Base-by-base conservation (phyloP, 768 basidiomycete genomes). In the Lactarius psammicola region DNA sequence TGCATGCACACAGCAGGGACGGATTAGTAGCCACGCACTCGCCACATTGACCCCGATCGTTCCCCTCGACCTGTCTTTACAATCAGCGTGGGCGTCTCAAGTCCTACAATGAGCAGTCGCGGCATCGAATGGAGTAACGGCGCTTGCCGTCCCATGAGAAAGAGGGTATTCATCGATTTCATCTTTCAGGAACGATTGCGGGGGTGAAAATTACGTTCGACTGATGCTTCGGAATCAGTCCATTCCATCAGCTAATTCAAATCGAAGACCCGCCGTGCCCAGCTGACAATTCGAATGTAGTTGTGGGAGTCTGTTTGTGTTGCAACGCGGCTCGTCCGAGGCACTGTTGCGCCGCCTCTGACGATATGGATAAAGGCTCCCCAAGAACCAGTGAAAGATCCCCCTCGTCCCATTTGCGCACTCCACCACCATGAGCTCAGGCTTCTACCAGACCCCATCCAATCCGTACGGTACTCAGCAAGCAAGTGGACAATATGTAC, bases 231-330 rank as follows among this genome's bases (percentile, higher is more conserved):
- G 36, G 30, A 28, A 64, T 58, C 56, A 51, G 18, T 64, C 28
- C 63, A 31, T 64, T n/a, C 46, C 63, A 64, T 49, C 44, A 58
- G 46, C 18, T 36, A 49, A 51, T 34, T n/a, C 55, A 6, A 28
- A 26, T 26, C 6, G 20, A 20, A 34, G 49, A n/a, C 55, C 42
- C 56, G 62, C 56, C 55, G 23, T 38, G 44, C 8, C 36, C 63
- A 63, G 46, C 46, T 63, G 63, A 64, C 36, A 2, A 9, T 11
- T 15, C 26, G 23, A 51, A 26, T 13, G 6, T 11, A 23, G 28
- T 17, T 36, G 56, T 59, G 44, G 63, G 63, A 63, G 63, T 63
- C 63, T 63, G 62, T 26, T 49, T 55, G 31, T 11, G 23, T 56
- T 33, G 55, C 44, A 56, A 56, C 11, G 46, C 44, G 56, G 23